A percentile compares a stretch with the other conserved stretches of the same genome.
Conservation (phyloP, 1,139 yeast species). For the Kodamaea plutei region DNA sequence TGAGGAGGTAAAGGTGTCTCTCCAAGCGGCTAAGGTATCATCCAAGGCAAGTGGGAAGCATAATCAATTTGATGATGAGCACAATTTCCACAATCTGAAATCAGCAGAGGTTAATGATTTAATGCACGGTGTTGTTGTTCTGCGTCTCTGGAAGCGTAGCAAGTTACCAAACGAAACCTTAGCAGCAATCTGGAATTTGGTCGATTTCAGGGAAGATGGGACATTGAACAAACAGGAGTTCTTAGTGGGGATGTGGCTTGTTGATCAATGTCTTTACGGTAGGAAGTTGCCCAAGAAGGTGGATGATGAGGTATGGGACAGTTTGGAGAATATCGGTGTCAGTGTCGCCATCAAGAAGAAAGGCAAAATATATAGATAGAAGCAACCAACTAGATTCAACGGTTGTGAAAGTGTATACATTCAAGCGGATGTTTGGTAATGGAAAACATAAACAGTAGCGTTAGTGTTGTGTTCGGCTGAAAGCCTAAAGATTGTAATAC, state of each 20-base stretch:
- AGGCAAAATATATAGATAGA: slow-evolving; percentile 12
- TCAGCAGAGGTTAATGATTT: slow-evolving; percentile 34
- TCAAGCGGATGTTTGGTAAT: no score
- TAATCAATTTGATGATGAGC: slow-evolving; percentile 17
- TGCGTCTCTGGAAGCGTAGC: slow-evolving; percentile 77
- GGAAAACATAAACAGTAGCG: no score
- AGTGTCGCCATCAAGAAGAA: slow-evolving; percentile 38
- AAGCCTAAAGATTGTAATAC: no score
- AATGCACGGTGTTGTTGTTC: slow-evolving; percentile 66
- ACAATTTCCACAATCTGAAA: slow-evolving; percentile 30
- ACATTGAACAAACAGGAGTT: slow-evolving; percentile 77
- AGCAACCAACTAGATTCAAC: no score
- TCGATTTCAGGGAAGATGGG: slow-evolving; percentile 74
- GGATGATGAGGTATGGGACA: slow-evolving; percentile 59
- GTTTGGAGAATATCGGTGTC: slow-evolving; percentile 51
- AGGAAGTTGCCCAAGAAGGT: slow-evolving; percentile 74
- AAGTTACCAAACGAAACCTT: slow-evolving; percentile 62
- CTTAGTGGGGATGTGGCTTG: slow-evolving; percentile 92
- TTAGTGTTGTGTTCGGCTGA: no score
- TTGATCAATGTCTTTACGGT: slow-evolving; percentile 94
- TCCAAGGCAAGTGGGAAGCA: slow-evolving; percentile 14
- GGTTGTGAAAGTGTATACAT: no score
- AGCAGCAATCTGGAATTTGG: slow-evolving; percentile 70
- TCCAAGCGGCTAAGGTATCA: slow-evolving; percentile 29
- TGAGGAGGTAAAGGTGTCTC: slow-evolving; percentile 23